Evolutionary conservation across 2,329 filamentous ascomycete species (phyloP).

Genomic region (Colletotrichum sp.): DNA sequence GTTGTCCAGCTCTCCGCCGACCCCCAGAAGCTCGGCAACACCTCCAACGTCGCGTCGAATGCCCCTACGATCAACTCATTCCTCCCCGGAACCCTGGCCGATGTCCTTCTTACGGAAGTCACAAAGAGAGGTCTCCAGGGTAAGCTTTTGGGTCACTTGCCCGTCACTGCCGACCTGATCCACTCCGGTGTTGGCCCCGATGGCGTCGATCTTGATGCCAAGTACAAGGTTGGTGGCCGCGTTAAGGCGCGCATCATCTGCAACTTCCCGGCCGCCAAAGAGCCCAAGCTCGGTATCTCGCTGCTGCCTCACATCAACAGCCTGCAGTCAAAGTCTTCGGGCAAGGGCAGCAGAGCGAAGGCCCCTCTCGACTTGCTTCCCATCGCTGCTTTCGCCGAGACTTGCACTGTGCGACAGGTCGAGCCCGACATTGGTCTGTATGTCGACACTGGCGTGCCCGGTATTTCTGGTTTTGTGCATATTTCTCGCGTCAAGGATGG

Average conservation of each 20-base stretch:
- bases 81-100: constrained; percentile 88
- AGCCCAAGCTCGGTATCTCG: constrained; percentile 86
- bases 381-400: constrained; percentile 77
- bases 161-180: constrained; percentile 88
- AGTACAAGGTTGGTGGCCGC: constrained; percentile 84
- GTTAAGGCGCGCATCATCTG: constrained; percentile 87
- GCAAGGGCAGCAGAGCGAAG: constrained; percentile 45
- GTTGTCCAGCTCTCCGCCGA: constrained; percentile 86
- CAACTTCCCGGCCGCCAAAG: constrained; percentile 80
- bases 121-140: constrained; percentile 78
- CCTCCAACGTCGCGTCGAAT: constrained; percentile 69
- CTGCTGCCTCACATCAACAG: constrained; percentile 82
- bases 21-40: constrained; percentile 70
- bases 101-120: constrained; percentile 81
- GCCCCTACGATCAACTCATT: constrained; percentile 90
- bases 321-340: constrained; percentile 55
- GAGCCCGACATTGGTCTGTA: constrained; percentile 84
- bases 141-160: constrained; percentile 90
- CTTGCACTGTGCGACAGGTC: constrained; percentile 80
- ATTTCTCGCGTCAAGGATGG: constrained; percentile 92
- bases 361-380: constrained; percentile 65
- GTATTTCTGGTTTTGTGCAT: constrained; percentile 86
- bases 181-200: constrained; percentile 81
- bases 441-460: constrained; percentile 67
- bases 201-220: constrained; percentile 73